Evolutionary conservation across 345 rosid genomes (phyloP), one percentile per base, ranked within the genome.

Genomic region (Lepidium sativum): DNA sequence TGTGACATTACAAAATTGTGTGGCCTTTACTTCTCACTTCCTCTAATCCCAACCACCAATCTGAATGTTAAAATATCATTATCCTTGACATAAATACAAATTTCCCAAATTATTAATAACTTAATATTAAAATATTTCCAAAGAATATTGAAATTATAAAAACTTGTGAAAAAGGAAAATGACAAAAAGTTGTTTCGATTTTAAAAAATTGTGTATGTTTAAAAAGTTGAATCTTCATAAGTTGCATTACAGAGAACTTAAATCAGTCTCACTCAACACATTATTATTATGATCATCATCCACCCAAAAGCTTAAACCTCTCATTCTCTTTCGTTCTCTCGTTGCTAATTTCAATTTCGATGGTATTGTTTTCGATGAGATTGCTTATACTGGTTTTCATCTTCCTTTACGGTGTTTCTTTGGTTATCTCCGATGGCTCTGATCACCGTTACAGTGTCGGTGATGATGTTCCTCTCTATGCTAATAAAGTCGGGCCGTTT

Each of bases 401-500:
- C 60, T 45, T 57, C 63, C 9, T 63, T 54, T 59, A 67, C 78
- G 17, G 20, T 57, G 61, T 50, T 21, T 1, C 67, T 23, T 56
- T 42, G 34, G 51, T 63, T 10, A 72, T 76, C 37, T 80, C 89
- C n/a, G 80, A 75, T 43, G 80, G 72, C 13, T 80, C 86, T 55
- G 81, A 82, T 74, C 83, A 84, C 51, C 80, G 84, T 52, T 84
- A 80, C 77, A 82, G 70, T 27, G 77, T 64, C 21, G 83, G 84
- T 14, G 89, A 82, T 1, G 67, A 37, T 49, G 84, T 84, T 62
- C 84, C 86, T 0, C 83, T 84, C 50, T 82, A 82, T 21, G 89
- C 84, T 34, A 84, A 84, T 65, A 84, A 84, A 66, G 89, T 84
- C 40, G 89, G 84, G 2, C 89, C 89, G 42, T 84, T 82, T 68